These are phyloP conservation scores for Penicillium cataractarum DNA, from an alignment of 495 filamentous ascomycete species.

Conservation along the genomic window DNA sequence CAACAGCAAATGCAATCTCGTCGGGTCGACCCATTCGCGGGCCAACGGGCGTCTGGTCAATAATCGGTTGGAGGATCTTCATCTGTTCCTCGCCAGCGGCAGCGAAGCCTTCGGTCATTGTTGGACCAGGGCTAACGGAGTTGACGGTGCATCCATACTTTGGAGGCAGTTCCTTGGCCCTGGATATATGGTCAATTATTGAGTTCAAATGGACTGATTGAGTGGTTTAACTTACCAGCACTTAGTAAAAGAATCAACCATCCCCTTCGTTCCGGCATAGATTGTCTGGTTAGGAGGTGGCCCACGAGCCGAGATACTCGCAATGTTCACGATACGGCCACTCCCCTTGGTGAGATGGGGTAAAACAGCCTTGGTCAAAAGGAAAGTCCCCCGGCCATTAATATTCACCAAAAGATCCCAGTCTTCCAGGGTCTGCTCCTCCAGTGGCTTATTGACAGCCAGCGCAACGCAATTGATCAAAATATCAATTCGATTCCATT, in stretches of 20 bases:
- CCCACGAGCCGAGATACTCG: constrained; percentile 27
- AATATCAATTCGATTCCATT: constrained; percentile 36
- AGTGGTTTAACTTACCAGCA: constrained; percentile 30
- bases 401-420: constrained; percentile 44
- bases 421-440: constrained; percentile 42
- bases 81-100: constrained; percentile 40
- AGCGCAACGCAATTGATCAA: constrained; percentile 45
- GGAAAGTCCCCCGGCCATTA: constrained; percentile 41
- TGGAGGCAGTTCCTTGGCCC: constrained; percentile 36
- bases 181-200: constrained; percentile 4
- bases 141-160: constrained; percentile 40
- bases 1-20: constrained; percentile 47
- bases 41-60: constrained; percentile 43
- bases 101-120: constrained; percentile 36
- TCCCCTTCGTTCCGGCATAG: constrained; percentile 33
- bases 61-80: constrained; percentile 40
- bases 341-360: constrained; percentile 30
- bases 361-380: constrained; percentile 38
- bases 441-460: constrained; percentile 39
- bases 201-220: too few relatives aligned
- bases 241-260: constrained; percentile 41
- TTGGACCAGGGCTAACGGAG: constrained; percentile 36
- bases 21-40: constrained; percentile 38
- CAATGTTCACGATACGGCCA: constrained; percentile 34
- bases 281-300: constrained; percentile 33